Evolutionary conservation across 306 rosid species (phyloP).

Genomic region (Neltuma alba): DNA sequence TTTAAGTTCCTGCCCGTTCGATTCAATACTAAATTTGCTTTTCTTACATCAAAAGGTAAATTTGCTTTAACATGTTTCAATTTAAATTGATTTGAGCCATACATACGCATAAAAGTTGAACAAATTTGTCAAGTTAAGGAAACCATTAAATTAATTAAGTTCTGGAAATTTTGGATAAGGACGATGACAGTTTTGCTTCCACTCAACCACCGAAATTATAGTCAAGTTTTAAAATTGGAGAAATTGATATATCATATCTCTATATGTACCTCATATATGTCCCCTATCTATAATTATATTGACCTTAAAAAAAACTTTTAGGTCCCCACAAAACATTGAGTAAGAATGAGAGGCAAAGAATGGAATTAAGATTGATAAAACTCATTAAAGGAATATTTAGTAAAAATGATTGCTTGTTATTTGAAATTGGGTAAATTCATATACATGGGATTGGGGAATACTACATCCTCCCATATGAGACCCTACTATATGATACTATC

Average conservation of each 20-base stretch:
- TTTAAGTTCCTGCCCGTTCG: neutral
- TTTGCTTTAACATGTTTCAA: neutral
- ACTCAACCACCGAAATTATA: conserved; percentile 8
- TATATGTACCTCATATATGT: neutral
- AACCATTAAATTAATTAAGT: neutral
- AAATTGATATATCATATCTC: neutral
- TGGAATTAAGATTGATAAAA: too few species aligned
- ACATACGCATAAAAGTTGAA: neutral
- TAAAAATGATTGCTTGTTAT: too few species aligned
- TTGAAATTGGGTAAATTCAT: too few species aligned
- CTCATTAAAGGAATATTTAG: too few species aligned
- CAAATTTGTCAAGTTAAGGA: neutral
- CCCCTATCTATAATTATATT: neutral
- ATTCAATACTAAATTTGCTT: too few species aligned
- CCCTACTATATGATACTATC: too few species aligned
- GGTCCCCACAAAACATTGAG: too few species aligned
- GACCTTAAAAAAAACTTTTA: neutral
- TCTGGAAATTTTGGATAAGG: neutral
- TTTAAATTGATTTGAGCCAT: too few species aligned
- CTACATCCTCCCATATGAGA: too few species aligned
- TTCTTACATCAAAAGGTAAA: too few species aligned
- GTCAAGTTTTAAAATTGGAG: neutral
- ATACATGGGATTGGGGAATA: too few species aligned
- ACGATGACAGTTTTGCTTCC: neutral
- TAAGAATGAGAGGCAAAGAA: too few species aligned